Base-by-base conservation (phyloP, 2,329 filamentous ascomycete species). In the Diaporthe amygdali region DNA sequence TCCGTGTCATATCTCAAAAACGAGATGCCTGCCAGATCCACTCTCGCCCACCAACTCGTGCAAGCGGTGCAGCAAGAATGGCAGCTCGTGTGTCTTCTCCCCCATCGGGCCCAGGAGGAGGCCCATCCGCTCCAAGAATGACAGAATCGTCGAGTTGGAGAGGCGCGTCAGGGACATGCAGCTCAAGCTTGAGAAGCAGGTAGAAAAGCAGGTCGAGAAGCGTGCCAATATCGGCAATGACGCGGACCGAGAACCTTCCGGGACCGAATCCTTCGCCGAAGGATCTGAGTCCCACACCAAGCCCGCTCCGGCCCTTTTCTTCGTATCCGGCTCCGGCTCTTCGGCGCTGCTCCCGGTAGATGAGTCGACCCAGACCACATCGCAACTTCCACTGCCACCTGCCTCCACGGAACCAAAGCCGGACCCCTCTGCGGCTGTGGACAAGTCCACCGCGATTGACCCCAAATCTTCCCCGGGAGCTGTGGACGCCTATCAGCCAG, bases 121-220 rank as follows among this genome's bases (percentile, higher is more conserved):
- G n/a, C 71, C 71, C 30, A 34, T 54, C 37, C 52, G 71, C 39
- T 71, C 71, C 27, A 72, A 72, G 68, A 71, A 72, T 20, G 71
- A 72, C 51, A 30, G 71, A 30, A 72, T 72, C 54, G 71, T 64
- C 27, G 71, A 72, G 68, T 61, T 72, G 39, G 71, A 72, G 68
- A 61, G 68, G 15, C 61, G 71, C 12, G 71, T 72, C 46, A 49
- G 61, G 54, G 71, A 72, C 63, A 72, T 72, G 71, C 71, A 72
- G 71, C 37, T 72, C 59, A 51, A 51, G 39, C 63, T 72, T 37
- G 67, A 71, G 52, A 70, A 34, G 22, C 56, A 72, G 37, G 71
- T 68, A 27, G 63, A 55, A 22, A 67, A 64, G 25, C 51, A 59
- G 37, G 20, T 55, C 61, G 56, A 64, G 30, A 64, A 20, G 22